Conservation (phyloP, 75 land plant genomes). For the Cryptomeria japonica region DNA sequence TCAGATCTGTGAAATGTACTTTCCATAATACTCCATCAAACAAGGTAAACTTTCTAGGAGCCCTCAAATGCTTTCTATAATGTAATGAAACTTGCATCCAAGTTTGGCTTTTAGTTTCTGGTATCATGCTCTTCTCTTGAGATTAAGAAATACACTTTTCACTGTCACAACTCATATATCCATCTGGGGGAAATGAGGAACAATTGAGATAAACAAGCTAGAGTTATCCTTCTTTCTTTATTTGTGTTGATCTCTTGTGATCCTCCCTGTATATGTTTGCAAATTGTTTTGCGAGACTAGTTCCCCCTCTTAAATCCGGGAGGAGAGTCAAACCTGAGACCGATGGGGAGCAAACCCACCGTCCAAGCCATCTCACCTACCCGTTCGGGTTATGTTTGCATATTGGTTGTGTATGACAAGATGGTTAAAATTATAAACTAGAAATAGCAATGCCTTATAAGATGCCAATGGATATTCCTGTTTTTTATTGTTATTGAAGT, state of each 20-base stretch:
- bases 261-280: not conserved
- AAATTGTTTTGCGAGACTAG: too few species aligned
- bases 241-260: not conserved
- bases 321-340: too few species aligned
- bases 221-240: not conserved
- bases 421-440: not conserved
- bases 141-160: not conserved
- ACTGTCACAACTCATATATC: not conserved
- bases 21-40: constrained; percentile 63
- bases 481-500: not conserved
- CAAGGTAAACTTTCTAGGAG: constrained; percentile 48
- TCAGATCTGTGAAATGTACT: constrained; percentile 74
- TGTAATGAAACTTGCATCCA: not conserved
- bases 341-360: too few species aligned
- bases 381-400: not conserved
- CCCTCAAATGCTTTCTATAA: not conserved
- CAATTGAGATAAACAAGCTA: not conserved
- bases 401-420: not conserved
- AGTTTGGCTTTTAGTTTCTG: not conserved
- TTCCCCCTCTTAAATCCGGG: too few species aligned
- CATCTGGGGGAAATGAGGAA: not conserved
- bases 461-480: not conserved
- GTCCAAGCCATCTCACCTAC: too few species aligned
- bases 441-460: not conserved
- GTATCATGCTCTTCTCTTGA: not conserved